Evolutionary conservation across 2,329 filamentous ascomycete species (phyloP).

Genomic region (Pestalotiopsis sp.): DNA sequence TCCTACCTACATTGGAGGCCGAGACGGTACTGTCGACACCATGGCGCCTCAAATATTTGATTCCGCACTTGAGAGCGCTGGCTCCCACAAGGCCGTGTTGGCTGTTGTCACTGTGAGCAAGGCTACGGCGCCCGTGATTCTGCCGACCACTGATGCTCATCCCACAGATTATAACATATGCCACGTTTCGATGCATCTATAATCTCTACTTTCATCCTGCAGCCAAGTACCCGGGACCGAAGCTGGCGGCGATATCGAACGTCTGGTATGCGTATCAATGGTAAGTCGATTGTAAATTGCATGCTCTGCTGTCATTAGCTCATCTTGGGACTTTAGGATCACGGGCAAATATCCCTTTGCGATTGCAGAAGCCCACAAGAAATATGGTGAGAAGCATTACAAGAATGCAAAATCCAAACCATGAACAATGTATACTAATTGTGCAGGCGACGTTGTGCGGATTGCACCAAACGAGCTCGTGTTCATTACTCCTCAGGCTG

Average conservation of each 20-base stretch:
- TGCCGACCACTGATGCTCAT: background rate
- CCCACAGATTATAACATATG: slow-evolving; percentile 8
- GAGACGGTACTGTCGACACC: background rate
- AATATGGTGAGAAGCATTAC: background rate
- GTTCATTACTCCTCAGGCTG: slow-evolving; percentile 12
- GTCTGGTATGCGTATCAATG: slow-evolving; percentile 18
- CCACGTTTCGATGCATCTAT: slow-evolving; percentile 15
- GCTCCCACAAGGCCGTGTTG: background rate
- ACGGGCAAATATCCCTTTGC: background rate
- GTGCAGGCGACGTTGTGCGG: slow-evolving; percentile 11
- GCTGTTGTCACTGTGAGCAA: background rate
- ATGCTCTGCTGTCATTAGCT: background rate
- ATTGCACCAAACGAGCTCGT: slow-evolving; percentile 14
- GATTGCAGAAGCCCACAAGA: background rate
- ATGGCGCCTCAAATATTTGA: background rate
- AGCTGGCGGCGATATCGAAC: slow-evolving; percentile 19
- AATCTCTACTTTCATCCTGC: slow-evolving; percentile 20
- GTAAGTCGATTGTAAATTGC: background rate
- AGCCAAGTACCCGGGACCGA: slow-evolving; percentile 19
- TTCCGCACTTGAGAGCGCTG: background rate
- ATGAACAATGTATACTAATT: background rate
- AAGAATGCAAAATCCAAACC: background rate
- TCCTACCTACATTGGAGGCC: background rate
- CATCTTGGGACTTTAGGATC: background rate
- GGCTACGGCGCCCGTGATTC: background rate